These are phyloP conservation scores for Castanopsis chinensis DNA, from an alignment of 306 rosid genomes.

Conservation along the genomic window DNA sequence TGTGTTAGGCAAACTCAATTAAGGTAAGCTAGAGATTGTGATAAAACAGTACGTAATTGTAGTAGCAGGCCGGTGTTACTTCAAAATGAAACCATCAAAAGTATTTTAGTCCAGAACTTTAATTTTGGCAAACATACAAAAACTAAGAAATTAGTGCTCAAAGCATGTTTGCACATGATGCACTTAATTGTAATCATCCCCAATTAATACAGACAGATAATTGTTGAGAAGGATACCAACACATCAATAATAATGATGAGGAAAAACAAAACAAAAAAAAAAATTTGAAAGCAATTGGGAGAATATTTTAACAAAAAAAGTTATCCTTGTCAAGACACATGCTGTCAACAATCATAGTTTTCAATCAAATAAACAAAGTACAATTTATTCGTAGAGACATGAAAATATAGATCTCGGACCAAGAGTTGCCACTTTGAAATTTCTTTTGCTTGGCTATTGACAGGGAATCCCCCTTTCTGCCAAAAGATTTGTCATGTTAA, in stretches of 20 bases:
- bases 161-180: no score
- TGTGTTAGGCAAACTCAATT: no score
- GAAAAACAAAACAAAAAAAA: neutral
- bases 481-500: conserved; percentile 21
- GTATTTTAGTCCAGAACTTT: no score
- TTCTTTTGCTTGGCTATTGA: conserved; percentile 7
- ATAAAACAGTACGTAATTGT: no score
- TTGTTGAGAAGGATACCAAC: neutral
- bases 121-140: no score
- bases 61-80: no score
- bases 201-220: no score
- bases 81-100: no score
- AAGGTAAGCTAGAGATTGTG: no score
- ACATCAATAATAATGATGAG: neutral
- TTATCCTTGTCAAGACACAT: conserved; percentile 24
- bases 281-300: neutral
- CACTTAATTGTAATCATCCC: no score
- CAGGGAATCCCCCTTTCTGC: conserved; percentile 26
- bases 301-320: conserved; percentile 19
- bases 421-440: conserved; percentile 8
- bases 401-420: conserved; percentile 9
- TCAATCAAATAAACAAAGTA: no score
- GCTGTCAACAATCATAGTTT: conserved; percentile 1
- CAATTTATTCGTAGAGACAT: neutral
- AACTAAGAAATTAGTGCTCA: no score